Percentiles rank a stretch among this genome's conserved stretches.
Evolutionary conservation across 805 yeast species (phyloP).

Genomic region (Pichia cephalocereana): DNA sequence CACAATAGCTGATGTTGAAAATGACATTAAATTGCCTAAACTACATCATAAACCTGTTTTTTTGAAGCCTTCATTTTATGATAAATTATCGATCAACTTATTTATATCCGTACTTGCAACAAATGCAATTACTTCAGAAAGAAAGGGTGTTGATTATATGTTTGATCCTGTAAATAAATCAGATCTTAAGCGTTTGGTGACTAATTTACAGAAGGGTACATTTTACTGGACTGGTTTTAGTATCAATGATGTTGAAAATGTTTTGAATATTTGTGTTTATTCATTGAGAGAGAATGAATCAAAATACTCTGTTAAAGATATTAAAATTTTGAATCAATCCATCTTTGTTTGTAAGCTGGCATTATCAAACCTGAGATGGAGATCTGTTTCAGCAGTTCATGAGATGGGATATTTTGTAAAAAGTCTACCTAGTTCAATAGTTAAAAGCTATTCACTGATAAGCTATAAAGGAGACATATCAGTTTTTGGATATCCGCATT

Average conservation of each 20-base stretch:
- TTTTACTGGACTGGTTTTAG: slow-evolving; percentile 73
- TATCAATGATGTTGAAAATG: slow-evolving; percentile 43
- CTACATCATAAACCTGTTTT: slow-evolving; percentile 50
- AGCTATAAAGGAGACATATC: slow-evolving; percentile 26
- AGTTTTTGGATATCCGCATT: slow-evolving; percentile 54
- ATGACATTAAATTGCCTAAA: slow-evolving; percentile 48
- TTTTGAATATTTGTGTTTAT: slow-evolving; percentile 38
- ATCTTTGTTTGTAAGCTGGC: slow-evolving; percentile 40
- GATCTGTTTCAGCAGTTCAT: slow-evolving; percentile 46
- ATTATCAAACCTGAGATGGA: slow-evolving; percentile 45
- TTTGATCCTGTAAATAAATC: slow-evolving; percentile 50
- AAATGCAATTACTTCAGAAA: slow-evolving; percentile 65
- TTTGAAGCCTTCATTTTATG: slow-evolving; percentile 54
- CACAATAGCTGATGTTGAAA: slow-evolving; percentile 41
- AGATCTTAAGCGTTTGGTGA: slow-evolving; percentile 47
- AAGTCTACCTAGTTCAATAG: slow-evolving; percentile 35
- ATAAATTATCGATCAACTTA: slow-evolving; percentile 50
- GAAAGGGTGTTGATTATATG: slow-evolving; percentile 62
- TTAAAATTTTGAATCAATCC: slow-evolving; percentile 33
- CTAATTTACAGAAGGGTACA: slow-evolving; percentile 56
- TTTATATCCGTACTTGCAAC: slow-evolving; percentile 61
- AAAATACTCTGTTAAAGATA: slow-evolving; percentile 31
- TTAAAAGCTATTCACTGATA: slow-evolving; percentile 37
- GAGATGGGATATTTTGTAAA: slow-evolving; percentile 54
- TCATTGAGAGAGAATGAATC: slow-evolving; percentile 31